These are phyloP conservation scores for Guadua angustifolia DNA, from an alignment of 176 grass and related monocot species.

Conservation along the genomic window DNA sequence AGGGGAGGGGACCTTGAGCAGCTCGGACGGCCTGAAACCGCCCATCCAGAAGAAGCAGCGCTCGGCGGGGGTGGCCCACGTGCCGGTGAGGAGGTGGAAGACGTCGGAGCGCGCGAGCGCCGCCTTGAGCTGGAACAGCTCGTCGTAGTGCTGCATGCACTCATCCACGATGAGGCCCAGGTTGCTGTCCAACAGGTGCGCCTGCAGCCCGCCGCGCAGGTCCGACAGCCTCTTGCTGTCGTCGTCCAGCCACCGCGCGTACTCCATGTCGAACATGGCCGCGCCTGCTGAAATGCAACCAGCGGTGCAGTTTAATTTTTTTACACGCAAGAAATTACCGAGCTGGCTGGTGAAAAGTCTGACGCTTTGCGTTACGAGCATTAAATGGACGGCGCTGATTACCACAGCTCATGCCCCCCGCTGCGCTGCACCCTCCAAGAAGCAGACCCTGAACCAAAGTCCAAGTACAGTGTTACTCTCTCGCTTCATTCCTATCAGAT, in stretches of 20 bases:
- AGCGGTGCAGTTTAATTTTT: not conserved
- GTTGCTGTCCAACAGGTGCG: conserved; percentile 67
- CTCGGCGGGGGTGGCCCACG: conserved; percentile 78
- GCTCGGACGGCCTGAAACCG: conserved; percentile 91
- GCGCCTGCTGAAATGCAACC: conserved; percentile 52
- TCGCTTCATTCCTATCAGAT: too few relatives aligned
- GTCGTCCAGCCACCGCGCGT: conserved; percentile 86
- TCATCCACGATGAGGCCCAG: conserved; percentile 74
- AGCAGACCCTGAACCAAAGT: conserved; percentile 70
- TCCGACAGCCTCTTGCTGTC: conserved; percentile 65
- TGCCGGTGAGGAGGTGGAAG: conserved; percentile 88
- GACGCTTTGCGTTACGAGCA: not conserved
- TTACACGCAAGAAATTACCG: not conserved
- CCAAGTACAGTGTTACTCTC: not conserved
- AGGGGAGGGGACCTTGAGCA: conserved; percentile 64
- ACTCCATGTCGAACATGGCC: conserved; percentile 92
- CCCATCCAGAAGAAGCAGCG: conserved; percentile 99
- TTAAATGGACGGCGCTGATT: conserved; percentile 43
- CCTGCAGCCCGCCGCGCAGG: conserved; percentile 73
- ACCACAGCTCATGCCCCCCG: conserved; percentile 78
- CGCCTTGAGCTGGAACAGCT: conserved; percentile 86
- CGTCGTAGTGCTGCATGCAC: conserved; percentile 85
- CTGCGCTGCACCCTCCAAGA: conserved; percentile 73
- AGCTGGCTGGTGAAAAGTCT: not conserved
- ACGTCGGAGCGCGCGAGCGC: conserved; percentile 65